These are phyloP conservation scores for Penicillium sp. DNA, from an alignment of 2,329 filamentous ascomycete species.

Conservation along the genomic window DNA sequence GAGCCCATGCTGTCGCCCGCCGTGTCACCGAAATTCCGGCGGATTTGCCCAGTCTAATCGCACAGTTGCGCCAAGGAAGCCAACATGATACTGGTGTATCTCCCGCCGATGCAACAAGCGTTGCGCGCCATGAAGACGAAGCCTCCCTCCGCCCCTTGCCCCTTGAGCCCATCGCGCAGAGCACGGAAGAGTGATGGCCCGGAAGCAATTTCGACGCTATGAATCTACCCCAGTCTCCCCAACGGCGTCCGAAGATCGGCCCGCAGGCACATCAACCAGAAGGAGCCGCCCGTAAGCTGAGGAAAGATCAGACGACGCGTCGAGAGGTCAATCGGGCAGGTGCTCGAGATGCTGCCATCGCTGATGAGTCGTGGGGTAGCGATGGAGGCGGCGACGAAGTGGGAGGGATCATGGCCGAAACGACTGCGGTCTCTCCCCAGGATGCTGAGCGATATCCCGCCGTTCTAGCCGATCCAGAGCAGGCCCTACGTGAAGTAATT, in stretches of 20 bases:
- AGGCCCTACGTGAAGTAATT: constrained; percentile 11
- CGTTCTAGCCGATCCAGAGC: constrained; percentile 8
- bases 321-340: constrained; percentile 11
- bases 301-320: constrained; percentile 9
- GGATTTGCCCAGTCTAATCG: constrained; percentile 9
- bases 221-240: constrained; percentile 7
- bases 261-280: constrained; percentile 9
- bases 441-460: constrained; percentile 10
- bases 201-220: constrained; percentile 4
- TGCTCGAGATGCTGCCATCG: constrained; percentile 12
- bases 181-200: constrained; percentile 4
- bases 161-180: constrained; percentile 5
- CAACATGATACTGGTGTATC: constrained; percentile 8
- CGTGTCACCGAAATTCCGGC: constrained; percentile 9
- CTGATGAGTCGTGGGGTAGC: constrained; percentile 10
- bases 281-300: constrained; percentile 8
- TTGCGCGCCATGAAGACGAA: constrained; percentile 6
- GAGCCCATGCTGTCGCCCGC: constrained; percentile 6
- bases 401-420: constrained; percentile 4
- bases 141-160: constrained; percentile 2
- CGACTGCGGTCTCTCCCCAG: constrained; percentile 3
- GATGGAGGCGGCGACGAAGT: constrained; percentile 4
- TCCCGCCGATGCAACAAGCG: constrained; percentile 3
- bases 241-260: constrained; percentile 7
- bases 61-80: constrained; percentile 9